phyloP scores from a whole-genome alignment of 306 rosid genomes.

The Prunus kanzakura region DNA sequence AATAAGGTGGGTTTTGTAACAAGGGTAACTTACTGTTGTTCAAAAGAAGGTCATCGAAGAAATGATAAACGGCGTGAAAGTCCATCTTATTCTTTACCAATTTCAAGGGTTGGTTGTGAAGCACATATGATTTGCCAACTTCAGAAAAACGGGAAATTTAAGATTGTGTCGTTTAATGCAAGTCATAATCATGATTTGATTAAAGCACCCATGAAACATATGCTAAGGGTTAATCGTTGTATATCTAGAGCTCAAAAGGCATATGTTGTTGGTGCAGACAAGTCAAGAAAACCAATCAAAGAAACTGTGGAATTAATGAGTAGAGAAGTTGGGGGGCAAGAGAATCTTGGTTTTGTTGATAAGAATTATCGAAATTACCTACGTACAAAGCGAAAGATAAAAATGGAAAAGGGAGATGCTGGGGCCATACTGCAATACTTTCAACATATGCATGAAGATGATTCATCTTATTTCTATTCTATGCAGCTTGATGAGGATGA shows the following conservation, averaged over 20 bases:
- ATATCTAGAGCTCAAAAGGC: not conserved
- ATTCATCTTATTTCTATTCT: not conserved
- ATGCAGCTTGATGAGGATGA: constrained; percentile 2
- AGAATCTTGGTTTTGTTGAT: not conserved
- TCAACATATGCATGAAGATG: not conserved
- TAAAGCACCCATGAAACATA: not conserved
- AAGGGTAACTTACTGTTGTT: not conserved
- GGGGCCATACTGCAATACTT: constrained; percentile 1
- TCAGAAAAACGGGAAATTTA: not conserved
- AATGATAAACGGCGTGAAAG: not conserved
- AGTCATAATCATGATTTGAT: constrained; percentile 6
- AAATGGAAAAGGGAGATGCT: constrained; percentile 9
- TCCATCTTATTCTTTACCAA: not conserved
- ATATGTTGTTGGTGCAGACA: not conserved
- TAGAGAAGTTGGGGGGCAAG: constrained; percentile 3
- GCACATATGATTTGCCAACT: not conserved
- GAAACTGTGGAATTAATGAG: not conserved
- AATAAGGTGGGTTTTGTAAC: not conserved
- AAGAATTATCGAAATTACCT: not conserved
- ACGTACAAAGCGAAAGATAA: not conserved
- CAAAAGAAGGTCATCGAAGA: constrained; percentile 1
- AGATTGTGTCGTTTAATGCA: not conserved
- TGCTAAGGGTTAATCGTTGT: not conserved
- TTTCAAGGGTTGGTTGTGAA: constrained; percentile 1
- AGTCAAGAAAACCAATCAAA: not conserved